Conservation (phyloP, 139 green algal species). For the Microglena sp. region DNA sequence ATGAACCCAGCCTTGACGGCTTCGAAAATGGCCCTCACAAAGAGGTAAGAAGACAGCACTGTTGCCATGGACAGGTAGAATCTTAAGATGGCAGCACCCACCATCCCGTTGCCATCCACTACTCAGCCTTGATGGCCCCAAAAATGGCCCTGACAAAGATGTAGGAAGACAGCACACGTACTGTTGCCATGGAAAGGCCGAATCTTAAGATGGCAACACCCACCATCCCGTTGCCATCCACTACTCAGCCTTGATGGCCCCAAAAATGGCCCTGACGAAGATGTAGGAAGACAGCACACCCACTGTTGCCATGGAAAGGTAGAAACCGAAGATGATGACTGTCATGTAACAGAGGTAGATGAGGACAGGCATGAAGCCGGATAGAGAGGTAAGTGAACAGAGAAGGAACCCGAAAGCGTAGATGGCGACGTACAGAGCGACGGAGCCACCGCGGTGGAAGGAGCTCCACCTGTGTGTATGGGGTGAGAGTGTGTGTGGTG, state of each 20-base stretch:
- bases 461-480: slow-evolving; percentile 49
- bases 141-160: slow-evolving; percentile 10
- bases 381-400: slow-evolving; percentile 53
- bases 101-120: no score
- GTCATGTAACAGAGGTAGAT: slow-evolving; percentile 82
- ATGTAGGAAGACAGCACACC: slow-evolving; percentile 54
- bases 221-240: no score
- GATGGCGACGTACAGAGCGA: slow-evolving; percentile 52
- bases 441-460: slow-evolving; percentile 72
- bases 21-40: no score
- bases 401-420: slow-evolving; percentile 66
- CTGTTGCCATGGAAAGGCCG: slow-evolving; percentile 70
- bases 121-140: slow-evolving; percentile 6
- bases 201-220: slow-evolving; percentile 59
- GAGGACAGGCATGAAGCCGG: slow-evolving; percentile 62
- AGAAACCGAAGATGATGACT: slow-evolving; percentile 66
- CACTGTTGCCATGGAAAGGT: slow-evolving; percentile 70
- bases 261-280: slow-evolving; percentile 8
- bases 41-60: no score
- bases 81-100: no score
- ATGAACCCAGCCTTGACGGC: no score
- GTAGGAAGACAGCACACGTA: slow-evolving; percentile 60
- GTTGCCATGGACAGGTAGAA: no score
- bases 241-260: slow-evolving; percentile 5
- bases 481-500: neutral